Conservation (phyloP, 176 grass and related monocot species). For the Guadua angustifolia region DNA sequence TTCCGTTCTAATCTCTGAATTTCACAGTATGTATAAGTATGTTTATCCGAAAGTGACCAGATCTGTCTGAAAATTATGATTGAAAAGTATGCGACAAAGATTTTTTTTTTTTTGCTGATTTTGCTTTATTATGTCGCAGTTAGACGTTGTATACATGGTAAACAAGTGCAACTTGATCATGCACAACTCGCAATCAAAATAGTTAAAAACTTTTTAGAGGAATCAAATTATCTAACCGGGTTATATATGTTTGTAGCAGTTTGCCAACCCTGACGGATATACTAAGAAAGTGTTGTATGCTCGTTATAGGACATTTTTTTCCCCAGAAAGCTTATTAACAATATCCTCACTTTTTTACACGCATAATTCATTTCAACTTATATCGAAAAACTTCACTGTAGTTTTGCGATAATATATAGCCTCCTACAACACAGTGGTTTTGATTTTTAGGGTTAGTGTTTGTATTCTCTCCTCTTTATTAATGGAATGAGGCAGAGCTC, state of each 20-base stretch:
- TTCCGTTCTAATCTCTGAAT: slow-evolving; percentile 6
- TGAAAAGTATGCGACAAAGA: neutral
- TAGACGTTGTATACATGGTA: too few relatives aligned
- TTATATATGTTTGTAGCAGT: neutral
- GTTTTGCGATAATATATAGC: too few relatives aligned
- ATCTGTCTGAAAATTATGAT: neutral
- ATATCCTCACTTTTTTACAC: neutral
- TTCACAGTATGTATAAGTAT: neutral
- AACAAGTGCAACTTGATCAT: too few relatives aligned
- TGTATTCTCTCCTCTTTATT: too few relatives aligned
- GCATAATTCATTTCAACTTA: neutral
- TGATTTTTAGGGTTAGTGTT: too few relatives aligned
- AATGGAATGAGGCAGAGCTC: too few relatives aligned
- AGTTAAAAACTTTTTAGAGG: neutral
- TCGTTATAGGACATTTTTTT: neutral
- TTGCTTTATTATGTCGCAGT: too few relatives aligned
- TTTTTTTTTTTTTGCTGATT: too few relatives aligned
- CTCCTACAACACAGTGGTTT: too few relatives aligned
- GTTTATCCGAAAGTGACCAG: slow-evolving; percentile 9
- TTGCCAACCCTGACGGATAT: neutral
- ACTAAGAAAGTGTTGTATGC: neutral
- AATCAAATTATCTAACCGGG: neutral
- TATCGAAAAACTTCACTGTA: neutral
- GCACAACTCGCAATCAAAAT: too few relatives aligned
- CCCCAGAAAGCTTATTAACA: neutral